These are phyloP conservation scores for Cladobotryum mycophilum DNA, from an alignment of 2,329 filamentous ascomycete genomes.

Conservation along the genomic window DNA sequence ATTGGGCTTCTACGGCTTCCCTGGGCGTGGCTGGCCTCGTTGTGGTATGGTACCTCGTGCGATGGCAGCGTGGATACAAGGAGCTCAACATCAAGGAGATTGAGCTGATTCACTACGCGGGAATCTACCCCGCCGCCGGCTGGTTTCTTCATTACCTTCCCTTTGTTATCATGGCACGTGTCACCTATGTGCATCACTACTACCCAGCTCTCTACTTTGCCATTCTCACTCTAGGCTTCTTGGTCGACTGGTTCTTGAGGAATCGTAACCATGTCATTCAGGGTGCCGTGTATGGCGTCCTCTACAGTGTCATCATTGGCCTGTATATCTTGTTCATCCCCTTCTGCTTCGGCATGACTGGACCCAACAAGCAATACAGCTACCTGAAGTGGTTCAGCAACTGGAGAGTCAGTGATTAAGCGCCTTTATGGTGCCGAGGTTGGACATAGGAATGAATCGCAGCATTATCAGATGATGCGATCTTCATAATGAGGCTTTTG, in stretches of 20 bases:
- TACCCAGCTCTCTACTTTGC: constrained; percentile 98
- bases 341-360: constrained; percentile 94
- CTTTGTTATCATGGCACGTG: constrained; percentile 95
- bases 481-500: background rate
- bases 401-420: constrained; percentile 72
- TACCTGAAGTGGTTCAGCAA: constrained; percentile 90
- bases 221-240: constrained; percentile 82
- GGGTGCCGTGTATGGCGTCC: constrained; percentile 60
- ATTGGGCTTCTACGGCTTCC: constrained; percentile 85
- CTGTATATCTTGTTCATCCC: constrained; percentile 88
- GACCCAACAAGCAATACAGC: constrained; percentile 72
- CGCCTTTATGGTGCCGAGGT: background rate
- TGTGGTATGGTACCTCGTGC: constrained; percentile 76
- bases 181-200: constrained; percentile 99
- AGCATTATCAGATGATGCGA: background rate
- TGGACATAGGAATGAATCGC: background rate
- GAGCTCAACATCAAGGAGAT: constrained; percentile 77
- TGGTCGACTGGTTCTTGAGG: constrained; percentile 74
- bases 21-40: constrained; percentile 67
- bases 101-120: constrained; percentile 91
- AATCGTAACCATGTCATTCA: constrained; percentile 58
- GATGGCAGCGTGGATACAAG: constrained; percentile 91
- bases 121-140: constrained; percentile 82
- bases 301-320: constrained; percentile 70
- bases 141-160: constrained; percentile 97